A percentile compares a stretch with the other conserved stretches of the same genome.
These are phyloP conservation scores for Coelastrella sp. DNA, from an alignment of 139 green algal species.

Conservation along the genomic window DNA sequence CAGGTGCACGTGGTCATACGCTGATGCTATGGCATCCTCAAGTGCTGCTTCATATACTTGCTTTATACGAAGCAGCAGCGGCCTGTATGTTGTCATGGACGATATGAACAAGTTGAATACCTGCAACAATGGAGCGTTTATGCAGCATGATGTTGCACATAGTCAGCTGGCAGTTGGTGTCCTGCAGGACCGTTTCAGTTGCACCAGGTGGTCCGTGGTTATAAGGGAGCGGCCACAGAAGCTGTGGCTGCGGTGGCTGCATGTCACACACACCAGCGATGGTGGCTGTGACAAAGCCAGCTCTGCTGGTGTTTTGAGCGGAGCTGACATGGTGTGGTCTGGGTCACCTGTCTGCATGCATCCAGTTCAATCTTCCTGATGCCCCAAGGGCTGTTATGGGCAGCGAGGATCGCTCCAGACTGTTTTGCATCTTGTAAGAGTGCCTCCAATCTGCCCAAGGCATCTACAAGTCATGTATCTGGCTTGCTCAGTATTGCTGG, in stretches of 20 bases:
- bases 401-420: not conserved
- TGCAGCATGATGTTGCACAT: not conserved
- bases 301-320: no score
- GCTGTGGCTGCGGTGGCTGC: no score
- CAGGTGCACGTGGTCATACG: conserved; percentile 26
- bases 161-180: not conserved
- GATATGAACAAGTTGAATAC: conserved; percentile 7
- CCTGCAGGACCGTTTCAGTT: not conserved
- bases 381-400: conserved; percentile 5
- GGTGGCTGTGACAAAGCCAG: no score
- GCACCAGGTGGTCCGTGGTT: not conserved
- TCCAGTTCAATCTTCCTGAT: not conserved
- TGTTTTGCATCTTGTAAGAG: not conserved
- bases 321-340: no score
- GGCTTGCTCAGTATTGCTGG: not conserved
- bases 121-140: not conserved
- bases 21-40: conserved; percentile 5
- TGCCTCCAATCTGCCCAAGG: not conserved
- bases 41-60: conserved; percentile 30
- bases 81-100: conserved; percentile 14
- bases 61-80: conserved; percentile 42
- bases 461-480: not conserved
- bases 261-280: not conserved
- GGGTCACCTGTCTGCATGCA: not conserved
- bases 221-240: no score